A percentile compares a stretch with the other conserved stretches of the same genome.
Evolutionary conservation across 192 early-diverging fungal species (phyloP).

Genomic region (Backusella macrospora): DNA sequence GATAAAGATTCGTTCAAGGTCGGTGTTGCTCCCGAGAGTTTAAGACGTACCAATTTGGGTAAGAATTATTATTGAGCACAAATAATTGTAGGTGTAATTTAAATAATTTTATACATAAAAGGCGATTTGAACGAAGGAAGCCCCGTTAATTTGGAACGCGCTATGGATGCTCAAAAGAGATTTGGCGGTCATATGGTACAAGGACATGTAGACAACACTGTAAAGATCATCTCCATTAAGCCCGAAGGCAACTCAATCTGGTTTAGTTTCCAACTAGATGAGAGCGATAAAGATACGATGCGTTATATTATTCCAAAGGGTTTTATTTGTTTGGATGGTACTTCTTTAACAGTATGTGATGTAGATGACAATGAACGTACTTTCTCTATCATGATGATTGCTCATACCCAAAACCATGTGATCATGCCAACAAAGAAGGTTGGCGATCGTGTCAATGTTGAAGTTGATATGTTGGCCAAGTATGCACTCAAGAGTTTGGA

Average conservation of each 20-base stretch:
- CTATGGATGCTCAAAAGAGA: conserved; percentile 82
- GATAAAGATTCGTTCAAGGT: conserved; percentile 83
- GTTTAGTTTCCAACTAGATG: conserved; percentile 65
- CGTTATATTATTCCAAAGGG: conserved; percentile 94
- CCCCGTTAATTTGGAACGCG: conserved; percentile 93
- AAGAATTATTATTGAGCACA: conserved; percentile 13
- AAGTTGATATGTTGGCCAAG: conserved; percentile 98
- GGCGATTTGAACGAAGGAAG: conserved; percentile 75
- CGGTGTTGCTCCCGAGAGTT: conserved; percentile 90
- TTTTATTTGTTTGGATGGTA: conserved; percentile 92
- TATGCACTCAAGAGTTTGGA: conserved; percentile 80
- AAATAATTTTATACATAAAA: conserved; percentile 28
- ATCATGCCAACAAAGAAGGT: conserved; percentile 72
- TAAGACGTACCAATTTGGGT: conserved; percentile 92
- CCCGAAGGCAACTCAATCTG: conserved; percentile 91
- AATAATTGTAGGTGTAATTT: background rate
- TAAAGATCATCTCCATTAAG: conserved; percentile 68
- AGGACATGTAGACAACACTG: conserved; percentile 92
- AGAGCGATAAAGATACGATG: conserved; percentile 60
- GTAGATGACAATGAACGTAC: conserved; percentile 74
- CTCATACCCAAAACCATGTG: conserved; percentile 86
- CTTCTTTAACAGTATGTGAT: conserved; percentile 91
- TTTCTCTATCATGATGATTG: conserved; percentile 96
- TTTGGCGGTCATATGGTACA: conserved; percentile 98
- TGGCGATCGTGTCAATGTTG: conserved; percentile 87